These are phyloP conservation scores for Basipetospora chlamydospora DNA, from an alignment of 2,329 filamentous ascomycete genomes.

Conservation along the genomic window DNA sequence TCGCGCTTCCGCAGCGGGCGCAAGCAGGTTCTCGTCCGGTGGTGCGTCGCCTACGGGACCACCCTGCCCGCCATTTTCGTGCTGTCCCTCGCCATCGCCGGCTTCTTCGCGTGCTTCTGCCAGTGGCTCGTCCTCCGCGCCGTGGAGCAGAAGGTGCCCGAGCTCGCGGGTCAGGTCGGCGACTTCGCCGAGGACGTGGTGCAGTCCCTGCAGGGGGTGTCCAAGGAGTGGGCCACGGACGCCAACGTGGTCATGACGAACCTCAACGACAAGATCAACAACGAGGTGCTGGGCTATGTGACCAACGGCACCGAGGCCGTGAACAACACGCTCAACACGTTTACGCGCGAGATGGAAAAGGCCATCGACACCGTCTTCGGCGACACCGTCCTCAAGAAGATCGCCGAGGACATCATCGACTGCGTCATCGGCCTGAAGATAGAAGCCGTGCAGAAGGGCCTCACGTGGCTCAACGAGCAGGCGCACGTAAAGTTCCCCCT, in stretches of 20 bases:
- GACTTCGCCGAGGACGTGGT: slow-evolving; percentile 70
- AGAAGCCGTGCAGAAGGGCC: slow-evolving; percentile 64
- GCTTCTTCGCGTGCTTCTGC: slow-evolving; percentile 68
- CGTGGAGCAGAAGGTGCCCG: slow-evolving; percentile 63
- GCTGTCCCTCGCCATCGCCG: slow-evolving; percentile 66
- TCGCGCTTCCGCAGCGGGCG: slow-evolving; percentile 48
- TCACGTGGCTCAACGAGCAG: slow-evolving; percentile 88
- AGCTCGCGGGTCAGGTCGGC: slow-evolving; percentile 58
- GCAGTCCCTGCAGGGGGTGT: slow-evolving; percentile 54
- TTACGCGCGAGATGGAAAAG: slow-evolving; percentile 62
- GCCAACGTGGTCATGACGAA: slow-evolving; percentile 59
- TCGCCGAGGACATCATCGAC: slow-evolving; percentile 65
- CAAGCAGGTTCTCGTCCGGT: slow-evolving; percentile 60
- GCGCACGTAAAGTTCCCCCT: slow-evolving; percentile 69
- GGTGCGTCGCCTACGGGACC: slow-evolving; percentile 79
- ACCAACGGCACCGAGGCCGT: slow-evolving; percentile 68
- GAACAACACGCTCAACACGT: slow-evolving; percentile 72
- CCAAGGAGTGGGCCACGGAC: slow-evolving; percentile 58
- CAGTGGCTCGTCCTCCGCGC: slow-evolving; percentile 64
- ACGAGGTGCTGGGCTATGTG: slow-evolving; percentile 76
- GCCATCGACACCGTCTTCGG: slow-evolving; percentile 68
- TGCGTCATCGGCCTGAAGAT: slow-evolving; percentile 86
- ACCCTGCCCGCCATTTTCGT: slow-evolving; percentile 76
- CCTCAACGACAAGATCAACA: slow-evolving; percentile 66
- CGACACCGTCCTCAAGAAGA: slow-evolving; percentile 63